These are phyloP conservation scores for Populus trichocarpa DNA, from an alignment of 441 rosid species.

Conservation along the genomic window DNA sequence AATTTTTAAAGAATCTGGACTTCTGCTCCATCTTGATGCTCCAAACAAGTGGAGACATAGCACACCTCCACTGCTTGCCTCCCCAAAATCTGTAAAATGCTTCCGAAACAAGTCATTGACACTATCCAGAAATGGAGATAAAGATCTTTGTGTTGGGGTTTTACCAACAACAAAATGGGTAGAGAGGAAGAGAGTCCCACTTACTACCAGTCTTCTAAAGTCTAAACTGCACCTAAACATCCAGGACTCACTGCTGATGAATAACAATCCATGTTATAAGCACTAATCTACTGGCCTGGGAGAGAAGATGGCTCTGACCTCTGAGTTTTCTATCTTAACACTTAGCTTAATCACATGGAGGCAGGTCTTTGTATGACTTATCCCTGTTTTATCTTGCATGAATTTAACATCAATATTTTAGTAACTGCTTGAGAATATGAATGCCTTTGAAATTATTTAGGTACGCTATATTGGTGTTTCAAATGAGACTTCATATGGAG, in stretches of 20 bases:
- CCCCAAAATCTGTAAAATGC: background rate
- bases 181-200: background rate
- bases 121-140: background rate
- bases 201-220: background rate
- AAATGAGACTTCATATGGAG: constrained; percentile 88
- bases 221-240: background rate
- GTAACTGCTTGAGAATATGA: background rate
- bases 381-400: background rate
- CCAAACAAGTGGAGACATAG: background rate
- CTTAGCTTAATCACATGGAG: background rate
- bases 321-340: background rate
- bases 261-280: background rate
- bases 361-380: background rate
- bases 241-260: background rate
- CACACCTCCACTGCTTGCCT: background rate
- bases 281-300: background rate
- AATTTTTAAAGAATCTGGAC: background rate
- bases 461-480: constrained; percentile 88
- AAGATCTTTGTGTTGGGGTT: too few species aligned
- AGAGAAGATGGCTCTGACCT: background rate
- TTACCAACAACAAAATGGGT: background rate
- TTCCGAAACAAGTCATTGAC: background rate
- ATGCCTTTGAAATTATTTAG: constrained; percentile 38
- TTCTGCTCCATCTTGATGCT: background rate
- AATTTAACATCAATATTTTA: background rate